A percentile compares a stretch with the other conserved stretches of the same genome.
These are phyloP conservation scores for Fusarium sp. DNA, from an alignment of 2,329 filamentous ascomycete species.

Conservation along the genomic window DNA sequence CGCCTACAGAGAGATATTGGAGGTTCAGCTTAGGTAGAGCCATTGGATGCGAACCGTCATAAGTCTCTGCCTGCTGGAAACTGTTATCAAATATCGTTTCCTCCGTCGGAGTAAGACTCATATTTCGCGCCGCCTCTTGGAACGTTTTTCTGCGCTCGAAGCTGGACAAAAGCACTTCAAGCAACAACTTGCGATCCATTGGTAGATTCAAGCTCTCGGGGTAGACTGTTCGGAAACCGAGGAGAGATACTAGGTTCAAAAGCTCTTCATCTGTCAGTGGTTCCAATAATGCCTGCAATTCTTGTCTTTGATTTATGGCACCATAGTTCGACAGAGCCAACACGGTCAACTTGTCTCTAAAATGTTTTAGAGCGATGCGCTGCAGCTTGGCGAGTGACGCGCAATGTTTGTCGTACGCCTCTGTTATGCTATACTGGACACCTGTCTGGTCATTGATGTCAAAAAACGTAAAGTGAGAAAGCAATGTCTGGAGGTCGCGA, in stretches of 20 bases:
- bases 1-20: constrained; percentile 93
- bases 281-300: constrained; percentile 81
- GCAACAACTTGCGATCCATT: constrained; percentile 72
- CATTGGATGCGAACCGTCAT: constrained; percentile 87
- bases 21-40: constrained; percentile 95
- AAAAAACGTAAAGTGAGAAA: constrained; percentile 89
- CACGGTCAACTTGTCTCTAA: constrained; percentile 91
- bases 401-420: constrained; percentile 86
- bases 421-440: constrained; percentile 75
- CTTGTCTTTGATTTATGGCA: constrained; percentile 82
- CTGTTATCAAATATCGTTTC: constrained; percentile 81
- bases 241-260: constrained; percentile 72
- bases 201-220: constrained; percentile 76
- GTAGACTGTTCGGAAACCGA: constrained; percentile 87
- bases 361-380: constrained; percentile 80
- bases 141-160: constrained; percentile 86
- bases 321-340: constrained; percentile 93
- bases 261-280: constrained; percentile 81
- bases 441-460: constrained; percentile 93
- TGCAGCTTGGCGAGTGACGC: constrained; percentile 82
- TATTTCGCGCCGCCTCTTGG: constrained; percentile 78
- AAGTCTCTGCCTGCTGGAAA: constrained; percentile 84
- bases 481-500: constrained; percentile 82
- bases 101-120: constrained; percentile 88
- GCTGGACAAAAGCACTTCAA: constrained; percentile 78